Evolutionary conservation across 1,139 yeast genomes (phyloP).

Genomic region (Hemisphaericaspora subhashii): DNA sequence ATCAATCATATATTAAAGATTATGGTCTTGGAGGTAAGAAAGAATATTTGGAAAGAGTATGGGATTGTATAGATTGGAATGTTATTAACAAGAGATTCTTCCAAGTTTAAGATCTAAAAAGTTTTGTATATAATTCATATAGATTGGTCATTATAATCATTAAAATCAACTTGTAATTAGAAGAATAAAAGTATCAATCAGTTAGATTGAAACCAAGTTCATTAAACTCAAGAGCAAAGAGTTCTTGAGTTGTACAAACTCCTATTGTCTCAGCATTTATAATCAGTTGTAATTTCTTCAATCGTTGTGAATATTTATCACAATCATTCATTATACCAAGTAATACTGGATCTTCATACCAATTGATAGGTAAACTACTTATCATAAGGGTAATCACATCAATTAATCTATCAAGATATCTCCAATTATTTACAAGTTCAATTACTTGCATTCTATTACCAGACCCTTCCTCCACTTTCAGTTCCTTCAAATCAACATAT

Average conservation of each 20-base stretch:
- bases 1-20: constrained; percentile 77
- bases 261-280: constrained; percentile 17
- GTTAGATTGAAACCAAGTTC: constrained; percentile 4
- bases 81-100: constrained; percentile 67
- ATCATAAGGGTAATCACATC: constrained; percentile 34
- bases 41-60: constrained; percentile 70
- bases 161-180: constrained; percentile 5
- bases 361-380: constrained; percentile 34
- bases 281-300: constrained; percentile 22
- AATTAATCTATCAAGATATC: constrained; percentile 23
- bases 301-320: constrained; percentile 22
- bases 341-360: constrained; percentile 34
- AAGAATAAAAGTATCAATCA: constrained; percentile 1
- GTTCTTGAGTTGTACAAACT: constrained; percentile 10
- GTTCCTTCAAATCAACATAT: constrained; percentile 12
- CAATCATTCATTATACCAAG: constrained; percentile 28
- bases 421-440: constrained; percentile 25
- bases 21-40: constrained; percentile 79
- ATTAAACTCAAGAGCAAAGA: constrained; percentile 13
- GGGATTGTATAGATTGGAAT: constrained; percentile 86
- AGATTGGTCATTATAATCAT: too few species aligned
- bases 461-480: constrained; percentile 8
- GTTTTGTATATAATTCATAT: not conserved
- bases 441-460: constrained; percentile 10
- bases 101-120: constrained; percentile 28